These are phyloP conservation scores for Fusarium hostae DNA, from an alignment of 2,329 filamentous ascomycete species.

Conservation along the genomic window DNA sequence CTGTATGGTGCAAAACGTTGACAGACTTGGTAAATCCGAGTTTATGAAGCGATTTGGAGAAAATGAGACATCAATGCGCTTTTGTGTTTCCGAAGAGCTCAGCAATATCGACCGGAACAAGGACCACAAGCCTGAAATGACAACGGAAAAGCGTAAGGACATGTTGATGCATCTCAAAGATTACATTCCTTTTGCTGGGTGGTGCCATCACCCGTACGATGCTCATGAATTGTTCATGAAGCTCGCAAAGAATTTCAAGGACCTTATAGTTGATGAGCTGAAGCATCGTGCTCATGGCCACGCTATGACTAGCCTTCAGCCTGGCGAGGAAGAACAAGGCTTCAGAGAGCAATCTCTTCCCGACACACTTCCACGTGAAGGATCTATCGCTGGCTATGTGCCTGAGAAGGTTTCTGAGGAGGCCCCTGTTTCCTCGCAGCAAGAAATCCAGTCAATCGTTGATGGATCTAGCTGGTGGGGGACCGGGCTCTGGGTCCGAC, in stretches of 20 bases:
- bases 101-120: too few relatives aligned
- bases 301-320: not conserved
- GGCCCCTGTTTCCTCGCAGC: too few relatives aligned
- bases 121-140: too few relatives aligned
- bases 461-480: too few relatives aligned
- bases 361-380: rapidly evolving
- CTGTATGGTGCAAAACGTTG: not conserved
- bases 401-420: not conserved
- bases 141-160: not conserved
- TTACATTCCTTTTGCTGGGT: not conserved
- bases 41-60: not conserved
- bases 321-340: not conserved
- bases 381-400: not conserved
- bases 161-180: not conserved
- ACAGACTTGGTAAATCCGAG: not conserved
- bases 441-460: rapidly evolving
- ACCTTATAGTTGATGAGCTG: not conserved
- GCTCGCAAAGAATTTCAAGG: not conserved
- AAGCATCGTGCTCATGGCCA: not conserved
- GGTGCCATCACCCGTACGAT: not conserved
- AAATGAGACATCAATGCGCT: not conserved
- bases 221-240: not conserved
- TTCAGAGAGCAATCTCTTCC: too few relatives aligned
- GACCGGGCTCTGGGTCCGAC: too few relatives aligned
- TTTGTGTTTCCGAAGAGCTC: not conserved